Conservation (phyloP, 352 stramenopile species). For the Phytophthora brassicae region DNA sequence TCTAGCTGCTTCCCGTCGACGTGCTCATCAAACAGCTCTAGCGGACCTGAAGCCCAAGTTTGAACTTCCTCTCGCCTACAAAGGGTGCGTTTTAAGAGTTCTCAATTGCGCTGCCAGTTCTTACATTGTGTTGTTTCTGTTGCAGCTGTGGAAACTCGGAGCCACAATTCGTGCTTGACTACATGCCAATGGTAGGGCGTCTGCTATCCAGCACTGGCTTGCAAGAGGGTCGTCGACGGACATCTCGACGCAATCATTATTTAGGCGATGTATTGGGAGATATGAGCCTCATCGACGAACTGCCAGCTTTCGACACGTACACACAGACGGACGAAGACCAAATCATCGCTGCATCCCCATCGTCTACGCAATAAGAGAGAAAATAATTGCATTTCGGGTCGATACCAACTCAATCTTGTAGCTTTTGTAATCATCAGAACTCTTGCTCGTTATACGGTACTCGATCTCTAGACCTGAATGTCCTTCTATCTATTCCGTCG, state of each 20-base stretch:
- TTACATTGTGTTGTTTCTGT: conserved; percentile 10
- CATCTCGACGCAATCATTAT: conserved; percentile 77
- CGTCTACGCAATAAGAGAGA: conserved; percentile 28
- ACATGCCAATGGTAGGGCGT: conserved; percentile 67
- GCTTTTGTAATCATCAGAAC: conserved; percentile 34
- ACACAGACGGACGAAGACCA: conserved; percentile 40
- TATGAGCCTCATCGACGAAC: conserved; percentile 64
- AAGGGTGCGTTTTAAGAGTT: conserved; percentile 37
- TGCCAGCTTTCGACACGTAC: conserved; percentile 53
- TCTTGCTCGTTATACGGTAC: conserved; percentile 20
- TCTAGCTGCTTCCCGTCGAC: conserved; percentile 24
- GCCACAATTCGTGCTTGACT: conserved; percentile 57
- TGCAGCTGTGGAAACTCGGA: conserved; percentile 40
- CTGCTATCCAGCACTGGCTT: conserved; percentile 50
- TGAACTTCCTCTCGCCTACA: conserved; percentile 40
- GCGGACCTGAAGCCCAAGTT: conserved; percentile 52
- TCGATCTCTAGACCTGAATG: conserved; percentile 24
- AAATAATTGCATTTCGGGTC: conserved; percentile 6
- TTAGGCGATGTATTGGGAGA: conserved; percentile 72
- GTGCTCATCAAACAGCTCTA: conserved; percentile 27
- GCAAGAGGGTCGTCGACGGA: conserved; percentile 60
- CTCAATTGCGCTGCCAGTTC: conserved; percentile 5
- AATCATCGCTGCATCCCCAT: conserved; percentile 53
- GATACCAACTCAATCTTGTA: conserved; percentile 13
- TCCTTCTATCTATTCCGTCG: conserved; percentile 55